phyloP scores from a whole-genome alignment of 495 filamentous ascomycete genomes.

The Penicillium diatomitis region DNA sequence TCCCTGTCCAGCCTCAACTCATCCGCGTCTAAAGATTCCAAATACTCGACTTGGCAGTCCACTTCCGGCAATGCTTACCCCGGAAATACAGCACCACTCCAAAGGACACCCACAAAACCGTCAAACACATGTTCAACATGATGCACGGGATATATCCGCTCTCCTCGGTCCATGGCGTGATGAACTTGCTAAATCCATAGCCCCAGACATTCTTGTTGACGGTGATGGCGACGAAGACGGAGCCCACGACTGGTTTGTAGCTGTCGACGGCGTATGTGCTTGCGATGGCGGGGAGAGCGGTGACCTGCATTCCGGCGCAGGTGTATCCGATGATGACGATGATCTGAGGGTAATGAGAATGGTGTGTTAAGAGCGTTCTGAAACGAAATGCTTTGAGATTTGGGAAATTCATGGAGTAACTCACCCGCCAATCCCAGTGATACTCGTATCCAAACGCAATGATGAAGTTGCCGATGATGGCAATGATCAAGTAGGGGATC shows the following conservation, averaged over 20 bases:
- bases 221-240: constrained; percentile 52
- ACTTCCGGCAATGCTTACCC: constrained; percentile 48
- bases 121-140: constrained; percentile 46
- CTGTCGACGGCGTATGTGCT: constrained; percentile 48
- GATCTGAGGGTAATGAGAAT: constrained; percentile 9
- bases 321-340: constrained; percentile 46
- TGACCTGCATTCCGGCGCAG: constrained; percentile 46
- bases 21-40: neutral
- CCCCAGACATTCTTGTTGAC: constrained; percentile 54
- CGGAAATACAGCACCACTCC: constrained; percentile 47
- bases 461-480: constrained; percentile 51
- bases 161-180: constrained; percentile 29
- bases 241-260: constrained; percentile 52
- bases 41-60: constrained; percentile 38
- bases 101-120: constrained; percentile 42
- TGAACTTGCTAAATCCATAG: constrained; percentile 43
- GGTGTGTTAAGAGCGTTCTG: neutral
- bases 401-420: neutral
- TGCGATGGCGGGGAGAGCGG: constrained; percentile 44
- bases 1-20: too few species aligned
- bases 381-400: neutral
- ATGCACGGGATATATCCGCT: constrained; percentile 35
- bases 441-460: constrained; percentile 52
- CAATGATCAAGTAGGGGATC: constrained; percentile 49
- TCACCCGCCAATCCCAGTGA: constrained; percentile 45